Evolutionary conservation across 1,284 basidiomycete species (phyloP), one percentile per base, ranked within the genome.

Genomic region (Cystobasidium slooffiae): DNA sequence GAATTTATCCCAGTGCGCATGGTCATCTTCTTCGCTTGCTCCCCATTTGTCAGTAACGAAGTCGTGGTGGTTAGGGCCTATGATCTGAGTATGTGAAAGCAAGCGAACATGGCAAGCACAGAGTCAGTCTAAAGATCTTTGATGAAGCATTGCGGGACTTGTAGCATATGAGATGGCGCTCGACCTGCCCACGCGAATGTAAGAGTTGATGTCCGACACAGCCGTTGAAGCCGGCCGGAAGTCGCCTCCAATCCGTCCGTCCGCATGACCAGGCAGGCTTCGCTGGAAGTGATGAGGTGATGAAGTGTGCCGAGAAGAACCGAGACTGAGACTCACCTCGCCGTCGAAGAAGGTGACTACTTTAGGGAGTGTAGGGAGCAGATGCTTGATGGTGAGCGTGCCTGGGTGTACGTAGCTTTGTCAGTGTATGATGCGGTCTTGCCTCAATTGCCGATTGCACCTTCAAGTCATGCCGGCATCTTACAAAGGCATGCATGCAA

Each of bases 321-420:
- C 46, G 58, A 41, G 2, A 31, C 22, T 52, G 6, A 39, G 24
- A 64, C 70, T 66, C n/a, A 73, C 70, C 62, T 73, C 70, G 63
- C 70, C 62, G 44, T 73, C 70, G 44, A 73, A 65, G 70, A 64
- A 73, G 53, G 70, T 73, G n/a, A 73, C 70, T 22, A 73, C 51
- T 37, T 73, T 73, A 22, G 70, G 70, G 18, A 73, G 55, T 16
- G 62, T 55, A 18, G 70, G 70, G 10, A 62, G 62, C 39, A 73
- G 53, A 44, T 73, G 46, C 52, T 62, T 62, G 70, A 73, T 73
- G 10, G 70, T 73, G 41, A 73, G 70, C 6, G 70, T 73, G 55
- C 70, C 70, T 73, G 31, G 6, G 31, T 20, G n/a, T 41, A 24
- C 16, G 65, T 9, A 51, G 8, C n/a, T 44, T 44, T 12, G 61